A percentile compares a stretch with the other conserved stretches of the same genome.
These are phyloP conservation scores for Cystobasidium sp. DNA, from an alignment of 1,284 basidiomycete species.

Conservation along the genomic window DNA sequence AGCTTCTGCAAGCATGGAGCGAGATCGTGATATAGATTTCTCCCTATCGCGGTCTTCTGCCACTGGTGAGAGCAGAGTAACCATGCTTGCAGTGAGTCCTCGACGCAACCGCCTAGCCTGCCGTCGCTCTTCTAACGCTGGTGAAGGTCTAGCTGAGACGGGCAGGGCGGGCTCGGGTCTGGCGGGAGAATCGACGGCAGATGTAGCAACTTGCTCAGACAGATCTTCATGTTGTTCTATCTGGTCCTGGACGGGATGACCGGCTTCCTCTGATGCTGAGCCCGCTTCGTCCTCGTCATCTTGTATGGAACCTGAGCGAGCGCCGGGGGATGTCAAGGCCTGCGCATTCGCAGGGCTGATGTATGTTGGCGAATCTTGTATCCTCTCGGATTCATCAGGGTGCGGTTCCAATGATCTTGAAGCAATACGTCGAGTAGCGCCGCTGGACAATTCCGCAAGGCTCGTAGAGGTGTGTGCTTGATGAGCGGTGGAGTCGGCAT, in stretches of 20 bases:
- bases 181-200: background rate
- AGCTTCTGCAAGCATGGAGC: conserved; percentile 14
- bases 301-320: no score
- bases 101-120: conserved; percentile 12
- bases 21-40: conserved; percentile 22
- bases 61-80: conserved; percentile 14
- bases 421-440: background rate
- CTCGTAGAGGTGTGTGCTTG: background rate
- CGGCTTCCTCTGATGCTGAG: no score
- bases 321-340: no score
- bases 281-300: no score
- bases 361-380: no score
- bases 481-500: background rate
- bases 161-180: background rate
- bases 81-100: conserved; percentile 20
- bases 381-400: no score
- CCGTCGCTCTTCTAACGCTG: background rate
- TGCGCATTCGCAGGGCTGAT: no score
- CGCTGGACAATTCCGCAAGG: background rate
- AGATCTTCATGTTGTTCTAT: background rate
- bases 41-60: conserved; percentile 17
- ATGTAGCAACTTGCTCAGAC: background rate
- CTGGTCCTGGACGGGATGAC: background rate
- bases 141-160: background rate
- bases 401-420: no score